Evolutionary conservation across 768 basidiomycete genomes (phyloP).

Genomic region (Psilocybe sp.): DNA sequence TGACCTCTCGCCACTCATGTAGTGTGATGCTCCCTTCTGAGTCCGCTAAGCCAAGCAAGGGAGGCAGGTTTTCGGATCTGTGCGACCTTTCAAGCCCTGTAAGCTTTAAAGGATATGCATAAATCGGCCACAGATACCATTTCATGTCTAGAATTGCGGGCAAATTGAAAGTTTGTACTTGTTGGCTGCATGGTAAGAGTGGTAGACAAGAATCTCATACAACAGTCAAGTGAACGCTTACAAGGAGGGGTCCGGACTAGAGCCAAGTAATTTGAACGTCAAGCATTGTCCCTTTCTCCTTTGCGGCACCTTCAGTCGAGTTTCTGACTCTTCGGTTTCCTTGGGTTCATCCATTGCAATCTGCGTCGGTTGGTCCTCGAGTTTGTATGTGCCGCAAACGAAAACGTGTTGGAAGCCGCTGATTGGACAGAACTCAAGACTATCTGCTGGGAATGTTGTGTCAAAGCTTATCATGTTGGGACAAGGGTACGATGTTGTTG

Average conservation of each 20-base stretch:
- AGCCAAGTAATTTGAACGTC: slow-evolving; percentile 44
- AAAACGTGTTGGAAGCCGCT: slow-evolving; percentile 58
- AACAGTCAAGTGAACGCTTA: no score
- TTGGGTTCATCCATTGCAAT: neutral
- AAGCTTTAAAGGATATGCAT: neutral
- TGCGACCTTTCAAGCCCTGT: slow-evolving; percentile 51
- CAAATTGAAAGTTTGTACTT: slow-evolving; percentile 65
- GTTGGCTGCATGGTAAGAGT: slow-evolving; percentile 32
- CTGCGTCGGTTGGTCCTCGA: slow-evolving; percentile 39
- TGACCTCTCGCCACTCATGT: slow-evolving; percentile 55
- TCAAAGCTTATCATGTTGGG: slow-evolving; percentile 33
- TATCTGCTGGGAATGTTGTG: slow-evolving; percentile 85
- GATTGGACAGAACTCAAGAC: slow-evolving; percentile 87
- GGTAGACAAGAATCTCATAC: no score
- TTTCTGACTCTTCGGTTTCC: slow-evolving; percentile 8
- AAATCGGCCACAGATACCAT: slow-evolving; percentile 54
- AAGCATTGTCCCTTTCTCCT: slow-evolving; percentile 70
- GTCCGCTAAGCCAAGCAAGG: slow-evolving; percentile 73
- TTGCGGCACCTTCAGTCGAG: slow-evolving; percentile 5
- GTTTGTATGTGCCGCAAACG: slow-evolving; percentile 90
- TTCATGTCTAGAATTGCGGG: slow-evolving; percentile 93
- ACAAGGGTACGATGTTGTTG: neutral
- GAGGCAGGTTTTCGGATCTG: slow-evolving; percentile 32
- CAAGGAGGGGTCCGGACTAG: no score
- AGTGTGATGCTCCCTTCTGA: slow-evolving; percentile 80